Evolutionary conservation across 2,329 filamentous ascomycete species (phyloP).

Genomic region (Penicillium sp.): DNA sequence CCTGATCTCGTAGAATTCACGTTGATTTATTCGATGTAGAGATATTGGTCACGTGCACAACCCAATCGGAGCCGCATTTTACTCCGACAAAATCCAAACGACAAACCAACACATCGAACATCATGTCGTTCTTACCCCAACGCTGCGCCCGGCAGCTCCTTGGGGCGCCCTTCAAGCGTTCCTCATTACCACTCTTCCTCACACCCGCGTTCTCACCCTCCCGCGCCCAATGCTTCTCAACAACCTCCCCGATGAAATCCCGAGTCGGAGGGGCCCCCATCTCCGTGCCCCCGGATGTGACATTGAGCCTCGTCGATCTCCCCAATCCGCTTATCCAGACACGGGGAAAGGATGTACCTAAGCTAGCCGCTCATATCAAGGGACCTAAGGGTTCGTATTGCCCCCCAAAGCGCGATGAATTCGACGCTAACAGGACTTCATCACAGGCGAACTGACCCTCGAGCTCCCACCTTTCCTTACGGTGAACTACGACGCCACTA

Average conservation of each 20-base stretch:
- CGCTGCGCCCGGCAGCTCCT: conserved; percentile 57
- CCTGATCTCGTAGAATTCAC: too few relatives aligned
- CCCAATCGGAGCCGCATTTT: conserved; percentile 13
- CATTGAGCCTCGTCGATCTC: conserved; percentile 62
- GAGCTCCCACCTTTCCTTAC: conserved; percentile 73
- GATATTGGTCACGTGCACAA: conserved; percentile 17
- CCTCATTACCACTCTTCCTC: conserved; percentile 65
- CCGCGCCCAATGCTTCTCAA: conserved; percentile 61
- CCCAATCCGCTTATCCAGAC: conserved; percentile 55
- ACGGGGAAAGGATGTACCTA: conserved; percentile 58
- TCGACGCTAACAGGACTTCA: conserved; percentile 8
- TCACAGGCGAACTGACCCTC: conserved; percentile 65
- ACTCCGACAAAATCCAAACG: conserved; percentile 33
- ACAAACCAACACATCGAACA: conserved; percentile 23
- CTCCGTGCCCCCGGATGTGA: conserved; percentile 77
- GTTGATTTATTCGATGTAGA: too few relatives aligned
- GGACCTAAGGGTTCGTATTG: conserved; percentile 66
- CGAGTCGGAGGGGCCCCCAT: conserved; percentile 82
- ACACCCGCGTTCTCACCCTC: conserved; percentile 60
- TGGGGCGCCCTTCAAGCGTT: conserved; percentile 43
- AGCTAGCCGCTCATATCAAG: conserved; percentile 64
- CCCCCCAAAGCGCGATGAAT: background rate
- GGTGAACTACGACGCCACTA: conserved; percentile 61
- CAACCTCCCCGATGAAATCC: conserved; percentile 61
- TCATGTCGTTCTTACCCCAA: conserved; percentile 62